These are phyloP conservation scores for Xylariaceae sp. DNA, from an alignment of 2,329 filamentous ascomycete species.

Conservation along the genomic window DNA sequence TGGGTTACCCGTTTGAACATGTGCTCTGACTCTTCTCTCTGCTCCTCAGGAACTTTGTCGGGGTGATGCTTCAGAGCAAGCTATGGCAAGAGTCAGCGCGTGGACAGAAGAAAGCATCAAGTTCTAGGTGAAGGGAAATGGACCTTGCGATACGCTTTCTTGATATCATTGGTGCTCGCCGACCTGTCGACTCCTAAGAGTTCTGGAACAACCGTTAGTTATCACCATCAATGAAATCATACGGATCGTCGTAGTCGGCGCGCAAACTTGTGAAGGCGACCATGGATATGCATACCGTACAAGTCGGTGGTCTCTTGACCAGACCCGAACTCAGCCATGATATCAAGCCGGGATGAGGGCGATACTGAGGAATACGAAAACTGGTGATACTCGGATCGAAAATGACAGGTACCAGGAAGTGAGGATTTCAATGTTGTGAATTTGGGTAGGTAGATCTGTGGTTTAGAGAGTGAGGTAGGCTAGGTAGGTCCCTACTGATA, in stretches of 20 bases:
- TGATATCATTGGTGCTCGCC: constrained; percentile 75
- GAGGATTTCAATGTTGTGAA: constrained; percentile 6
- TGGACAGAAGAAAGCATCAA: background rate
- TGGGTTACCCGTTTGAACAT: constrained; percentile 91
- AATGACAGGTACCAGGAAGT: constrained; percentile 20
- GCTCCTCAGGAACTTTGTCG: constrained; percentile 86
- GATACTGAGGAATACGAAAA: background rate
- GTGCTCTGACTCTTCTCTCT: constrained; percentile 77
- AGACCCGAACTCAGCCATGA: constrained; percentile 28
- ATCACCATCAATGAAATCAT: background rate
- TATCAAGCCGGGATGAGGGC: constrained; percentile 11
- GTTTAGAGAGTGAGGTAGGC: background rate
- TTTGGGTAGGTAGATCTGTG: background rate
- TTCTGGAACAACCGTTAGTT: constrained; percentile 46
- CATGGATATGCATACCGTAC: constrained; percentile 40
- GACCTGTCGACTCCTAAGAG: constrained; percentile 69
- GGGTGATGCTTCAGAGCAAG: constrained; percentile 85
- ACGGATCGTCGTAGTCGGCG: background rate
- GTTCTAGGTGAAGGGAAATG: constrained; percentile 10
- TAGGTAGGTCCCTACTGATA: background rate
- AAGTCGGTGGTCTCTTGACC: constrained; percentile 42
- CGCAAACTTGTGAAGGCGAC: background rate
- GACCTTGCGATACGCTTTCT: constrained; percentile 95
- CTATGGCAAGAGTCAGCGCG: constrained; percentile 41
- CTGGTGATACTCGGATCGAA: constrained; percentile 7